Conservation (phyloP, 495 filamentous ascomycete species). For the Podospora didyma region DNA sequence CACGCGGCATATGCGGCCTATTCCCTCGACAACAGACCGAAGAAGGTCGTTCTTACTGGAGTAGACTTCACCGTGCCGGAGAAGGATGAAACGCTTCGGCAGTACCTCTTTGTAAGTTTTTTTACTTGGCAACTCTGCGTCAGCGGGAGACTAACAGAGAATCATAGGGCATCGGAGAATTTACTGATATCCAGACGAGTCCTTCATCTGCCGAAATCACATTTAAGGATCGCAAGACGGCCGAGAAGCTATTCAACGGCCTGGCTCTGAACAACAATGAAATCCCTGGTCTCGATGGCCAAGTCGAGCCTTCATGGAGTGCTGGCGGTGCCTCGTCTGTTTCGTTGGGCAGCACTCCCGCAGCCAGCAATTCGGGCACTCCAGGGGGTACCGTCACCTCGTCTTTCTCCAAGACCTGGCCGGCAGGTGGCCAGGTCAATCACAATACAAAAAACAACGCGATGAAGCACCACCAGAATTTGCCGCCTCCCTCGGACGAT, state of each 20-base stretch:
- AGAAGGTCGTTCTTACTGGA: constrained; percentile 67
- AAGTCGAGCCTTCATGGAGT: constrained; percentile 74
- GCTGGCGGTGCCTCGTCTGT: constrained; percentile 37
- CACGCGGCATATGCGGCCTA: constrained; percentile 59
- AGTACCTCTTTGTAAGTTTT: constrained; percentile 75
- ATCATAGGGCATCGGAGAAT: constrained; percentile 73
- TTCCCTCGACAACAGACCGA: constrained; percentile 84
- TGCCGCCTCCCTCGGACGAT: neutral
- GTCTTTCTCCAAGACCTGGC: neutral
- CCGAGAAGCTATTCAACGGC: constrained; percentile 77
- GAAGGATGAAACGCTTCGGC: constrained; percentile 78
- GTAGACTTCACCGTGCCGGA: constrained; percentile 60
- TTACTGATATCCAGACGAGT: constrained; percentile 67
- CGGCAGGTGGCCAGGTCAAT: neutral
- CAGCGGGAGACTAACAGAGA: constrained; percentile 13
- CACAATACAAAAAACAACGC: neutral
- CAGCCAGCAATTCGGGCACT: neutral
- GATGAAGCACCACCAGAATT: neutral
- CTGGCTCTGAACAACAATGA: constrained; percentile 49
- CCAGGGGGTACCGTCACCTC: neutral
- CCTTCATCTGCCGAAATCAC: constrained; percentile 60
- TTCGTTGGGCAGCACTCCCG: neutral
- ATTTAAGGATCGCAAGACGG: constrained; percentile 87
- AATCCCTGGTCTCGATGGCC: constrained; percentile 67
- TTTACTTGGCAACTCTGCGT: neutral